Percentiles rank a stretch among this genome's conserved stretches.
These are phyloP conservation scores for Ceratocystis cubensis DNA, from an alignment of 2,329 filamentous ascomycete genomes.

Conservation along the genomic window DNA sequence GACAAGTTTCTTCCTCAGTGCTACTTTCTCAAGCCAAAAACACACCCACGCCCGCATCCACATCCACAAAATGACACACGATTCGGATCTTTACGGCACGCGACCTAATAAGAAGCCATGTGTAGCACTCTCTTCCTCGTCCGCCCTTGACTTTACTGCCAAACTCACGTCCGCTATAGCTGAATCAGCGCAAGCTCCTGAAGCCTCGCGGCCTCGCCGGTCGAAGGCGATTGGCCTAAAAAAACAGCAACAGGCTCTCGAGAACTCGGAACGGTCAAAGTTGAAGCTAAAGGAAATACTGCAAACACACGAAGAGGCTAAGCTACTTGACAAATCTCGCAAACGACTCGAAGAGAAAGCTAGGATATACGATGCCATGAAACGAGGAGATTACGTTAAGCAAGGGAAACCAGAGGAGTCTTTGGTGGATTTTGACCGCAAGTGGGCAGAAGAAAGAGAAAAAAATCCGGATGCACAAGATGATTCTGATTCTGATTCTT, in stretches of 20 bases:
- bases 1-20: not conserved
- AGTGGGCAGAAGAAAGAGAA: slow-evolving; percentile 68
- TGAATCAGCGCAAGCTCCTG: slow-evolving; percentile 33
- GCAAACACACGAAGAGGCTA: slow-evolving; percentile 42
- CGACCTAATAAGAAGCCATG: slow-evolving; percentile 55
- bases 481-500: slow-evolving; percentile 27
- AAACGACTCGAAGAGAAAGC: slow-evolving; percentile 85
- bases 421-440: slow-evolving; percentile 87
- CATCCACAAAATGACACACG: slow-evolving; percentile 41
- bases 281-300: slow-evolving; percentile 32
- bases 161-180: slow-evolving; percentile 74
- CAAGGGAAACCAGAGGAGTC: slow-evolving; percentile 51
- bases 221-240: slow-evolving; percentile 10
- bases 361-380: slow-evolving; percentile 76
- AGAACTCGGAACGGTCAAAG: slow-evolving; percentile 34
- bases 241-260: slow-evolving; percentile 29
- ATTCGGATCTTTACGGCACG: slow-evolving; percentile 65
- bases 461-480: slow-evolving; percentile 31
- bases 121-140: slow-evolving; percentile 57
- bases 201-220: not conserved
- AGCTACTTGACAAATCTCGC: slow-evolving; percentile 57
- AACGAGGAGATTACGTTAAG: slow-evolving; percentile 70
- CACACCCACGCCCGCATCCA: not conserved
- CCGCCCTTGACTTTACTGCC: slow-evolving; percentile 73
- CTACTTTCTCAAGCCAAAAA: not conserved